Base-by-base conservation (phyloP, 768 basidiomycete genomes). In the Mycena capillaripes region DNA sequence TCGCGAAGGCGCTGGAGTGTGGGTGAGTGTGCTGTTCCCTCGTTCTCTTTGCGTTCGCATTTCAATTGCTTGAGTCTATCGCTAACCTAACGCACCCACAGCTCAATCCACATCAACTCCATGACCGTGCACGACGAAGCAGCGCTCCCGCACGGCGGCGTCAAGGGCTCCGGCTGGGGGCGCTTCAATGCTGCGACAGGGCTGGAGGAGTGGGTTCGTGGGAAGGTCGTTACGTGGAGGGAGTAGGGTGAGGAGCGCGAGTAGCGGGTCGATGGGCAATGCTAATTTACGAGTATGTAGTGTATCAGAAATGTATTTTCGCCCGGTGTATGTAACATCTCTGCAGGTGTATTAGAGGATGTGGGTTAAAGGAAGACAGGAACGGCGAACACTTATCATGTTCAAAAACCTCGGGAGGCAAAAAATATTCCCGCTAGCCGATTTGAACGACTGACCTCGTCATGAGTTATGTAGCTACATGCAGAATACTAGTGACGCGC, bases 401-500 rank as follows among this genome's bases (percentile, higher is more conserved):
- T n/a, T n/a, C n/a, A n/a, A 36, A 36, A 36, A 36, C 12, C 36
- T 36, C 36, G 36, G 12, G 36, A 19, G 42, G 19, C 44, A 34
- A 34, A 57, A 38, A n/a, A 36, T 36, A 58, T 60, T 60, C 58
- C 58, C 58, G 16, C 58, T 60, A 60, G 58, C 58, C 58, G 58
- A 60, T 25, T 60, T 60, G 58, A 60, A 60, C 58, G 58, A 60
- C 58, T 60, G 58, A 60, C 58, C 58, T 60, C 58, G 58, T 60
- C 58, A 60, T 42, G 19, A 19, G 9, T 6, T 46, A 46, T 46
- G n/a, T n/a, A n/a, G n/a, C n/a, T n/a, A n/a, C n/a, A n/a, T n/a
- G n/a, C n/a, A 38, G 38, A 9, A 57, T 85, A 85, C 85, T 85
- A 86, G 86, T 87, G 86, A 87, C 83, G 86, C 86, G 85, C 86